A percentile compares a stretch with the other conserved stretches of the same genome.
Conservation (phyloP, 1,139 yeast species). For the Debaryomycetaceae sp. region DNA sequence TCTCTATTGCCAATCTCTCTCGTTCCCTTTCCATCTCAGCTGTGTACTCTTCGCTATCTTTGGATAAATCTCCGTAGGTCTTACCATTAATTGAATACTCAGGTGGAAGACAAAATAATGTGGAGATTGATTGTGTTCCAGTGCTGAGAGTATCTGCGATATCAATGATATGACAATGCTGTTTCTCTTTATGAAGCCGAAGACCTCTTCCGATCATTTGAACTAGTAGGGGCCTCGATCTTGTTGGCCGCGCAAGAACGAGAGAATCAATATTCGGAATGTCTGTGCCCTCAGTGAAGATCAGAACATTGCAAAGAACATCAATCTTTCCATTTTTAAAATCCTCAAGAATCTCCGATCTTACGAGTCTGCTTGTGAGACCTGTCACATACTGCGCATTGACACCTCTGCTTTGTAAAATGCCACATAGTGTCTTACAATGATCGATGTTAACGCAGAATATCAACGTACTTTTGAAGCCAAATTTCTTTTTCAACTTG, state of each 20-base stretch:
- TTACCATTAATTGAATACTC: constrained; percentile 29
- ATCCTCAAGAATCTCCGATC: constrained; percentile 52
- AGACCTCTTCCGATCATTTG: constrained; percentile 96
- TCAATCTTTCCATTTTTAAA: constrained; percentile 63
- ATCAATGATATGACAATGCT: constrained; percentile 71
- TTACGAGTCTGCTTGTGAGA: constrained; percentile 49
- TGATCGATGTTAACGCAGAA: constrained; percentile 79
- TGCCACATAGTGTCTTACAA: constrained; percentile 51
- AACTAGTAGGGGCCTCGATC: constrained; percentile 62
- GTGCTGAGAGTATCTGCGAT: constrained; percentile 61
- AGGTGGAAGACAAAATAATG: constrained; percentile 45
- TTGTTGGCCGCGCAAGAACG: constrained; percentile 77
- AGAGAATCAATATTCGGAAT: constrained; percentile 86
- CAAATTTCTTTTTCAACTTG: constrained; percentile 31
- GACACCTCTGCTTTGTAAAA: constrained; percentile 58
- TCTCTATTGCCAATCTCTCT: constrained; percentile 11
- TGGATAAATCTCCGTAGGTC: constrained; percentile 21
- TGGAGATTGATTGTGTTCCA: constrained; percentile 63
- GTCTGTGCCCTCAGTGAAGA: constrained; percentile 94
- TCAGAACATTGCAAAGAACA: constrained; percentile 83
- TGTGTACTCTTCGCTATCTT: constrained; percentile 19
- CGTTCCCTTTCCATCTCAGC: constrained; percentile 6
- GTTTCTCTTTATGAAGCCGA: constrained; percentile 58
- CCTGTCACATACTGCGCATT: constrained; percentile 76
- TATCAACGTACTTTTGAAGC: constrained; percentile 61